These are phyloP conservation scores for Galerina sulciceps DNA, from an alignment of 768 basidiomycete genomes.

Conservation along the genomic window DNA sequence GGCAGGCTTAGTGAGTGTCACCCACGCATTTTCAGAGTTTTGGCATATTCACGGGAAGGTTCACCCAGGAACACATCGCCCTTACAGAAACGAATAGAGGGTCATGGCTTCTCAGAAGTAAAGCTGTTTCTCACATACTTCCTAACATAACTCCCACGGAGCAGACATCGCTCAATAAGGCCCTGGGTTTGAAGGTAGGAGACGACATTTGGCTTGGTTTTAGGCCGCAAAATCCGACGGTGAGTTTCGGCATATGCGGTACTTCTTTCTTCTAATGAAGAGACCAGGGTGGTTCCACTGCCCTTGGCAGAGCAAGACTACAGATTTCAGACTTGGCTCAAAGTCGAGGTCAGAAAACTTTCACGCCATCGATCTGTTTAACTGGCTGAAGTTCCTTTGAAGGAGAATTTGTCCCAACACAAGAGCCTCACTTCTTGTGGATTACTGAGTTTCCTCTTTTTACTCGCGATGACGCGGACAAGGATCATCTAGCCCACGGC, in stretches of 20 bases:
- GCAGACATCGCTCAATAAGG: conserved; percentile 24
- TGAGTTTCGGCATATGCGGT: conserved; percentile 35
- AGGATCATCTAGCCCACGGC: conserved; percentile 82
- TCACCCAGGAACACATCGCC: conserved; percentile 50
- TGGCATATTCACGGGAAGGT: conserved; percentile 19
- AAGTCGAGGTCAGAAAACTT: conserved; percentile 53
- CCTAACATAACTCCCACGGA: conserved; percentile 22
- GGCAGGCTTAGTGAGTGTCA: conserved; percentile 19
- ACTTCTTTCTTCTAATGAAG: conserved; percentile 15
- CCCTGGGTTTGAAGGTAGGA: conserved; percentile 48
- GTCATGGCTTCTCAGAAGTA: conserved; percentile 51
- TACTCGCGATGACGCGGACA: conserved; percentile 84
- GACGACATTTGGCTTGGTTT: conserved; percentile 63
- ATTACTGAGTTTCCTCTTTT: conserved; percentile 96
- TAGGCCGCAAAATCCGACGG: conserved; percentile 57
- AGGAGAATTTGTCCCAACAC: conserved; percentile 62
- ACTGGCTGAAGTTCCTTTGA: conserved; percentile 14
- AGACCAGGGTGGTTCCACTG: conserved; percentile 82
- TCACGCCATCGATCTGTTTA: conserved; percentile 10
- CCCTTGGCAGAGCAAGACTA: conserved; percentile 72
- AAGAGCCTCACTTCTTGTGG: conserved; percentile 87
- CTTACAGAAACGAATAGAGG: conserved; percentile 49
- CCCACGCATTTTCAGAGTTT: conserved; percentile 4
- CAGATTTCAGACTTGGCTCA: conserved; percentile 71
- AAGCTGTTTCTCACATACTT: conserved; percentile 26